Evolutionary conservation across 352 stramenopile species (phyloP).

Genomic region (Globisporangium spinosum): DNA sequence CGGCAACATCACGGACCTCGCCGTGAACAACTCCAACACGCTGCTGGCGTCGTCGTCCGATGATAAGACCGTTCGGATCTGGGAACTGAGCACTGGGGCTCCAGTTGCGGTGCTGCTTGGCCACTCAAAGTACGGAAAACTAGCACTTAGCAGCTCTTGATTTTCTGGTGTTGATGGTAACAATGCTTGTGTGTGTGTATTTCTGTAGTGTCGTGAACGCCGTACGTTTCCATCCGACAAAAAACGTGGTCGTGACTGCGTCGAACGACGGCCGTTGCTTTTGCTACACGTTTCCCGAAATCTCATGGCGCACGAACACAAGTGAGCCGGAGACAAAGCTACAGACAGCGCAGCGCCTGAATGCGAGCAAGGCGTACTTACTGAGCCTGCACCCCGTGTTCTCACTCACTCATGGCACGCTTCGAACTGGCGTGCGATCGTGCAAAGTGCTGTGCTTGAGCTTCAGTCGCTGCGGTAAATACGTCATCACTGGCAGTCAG

Average conservation of each 20-base stretch:
- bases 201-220: conserved; percentile 69
- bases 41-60: conserved; percentile 84
- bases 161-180: neutral
- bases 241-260: conserved; percentile 88
- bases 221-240: conserved; percentile 81
- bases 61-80: conserved; percentile 87
- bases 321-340: conserved; percentile 55
- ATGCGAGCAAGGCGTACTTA: conserved; percentile 68
- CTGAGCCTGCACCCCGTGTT: conserved; percentile 78
- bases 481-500: conserved; percentile 90
- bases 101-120: conserved; percentile 83
- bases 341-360: conserved; percentile 74
- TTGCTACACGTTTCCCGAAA: conserved; percentile 87
- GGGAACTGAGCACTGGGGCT: conserved; percentile 80
- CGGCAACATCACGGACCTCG: conserved; percentile 88
- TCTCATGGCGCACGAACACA: conserved; percentile 32
- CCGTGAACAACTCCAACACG: conserved; percentile 80
- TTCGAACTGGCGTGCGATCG: conserved; percentile 46
- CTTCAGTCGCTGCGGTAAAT: conserved; percentile 80
- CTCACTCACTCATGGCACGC: conserved; percentile 59
- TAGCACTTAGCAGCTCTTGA: conserved; percentile 10
- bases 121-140: conserved; percentile 76
- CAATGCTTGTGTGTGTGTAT: neutral
- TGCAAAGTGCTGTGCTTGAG: conserved; percentile 74
- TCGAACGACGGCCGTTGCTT: conserved; percentile 91